A percentile compares a stretch with the other conserved stretches of the same genome.
Evolutionary conservation across 2,329 filamentous ascomycete genomes (phyloP).

Genomic region (Dothideomycetes sp.): DNA sequence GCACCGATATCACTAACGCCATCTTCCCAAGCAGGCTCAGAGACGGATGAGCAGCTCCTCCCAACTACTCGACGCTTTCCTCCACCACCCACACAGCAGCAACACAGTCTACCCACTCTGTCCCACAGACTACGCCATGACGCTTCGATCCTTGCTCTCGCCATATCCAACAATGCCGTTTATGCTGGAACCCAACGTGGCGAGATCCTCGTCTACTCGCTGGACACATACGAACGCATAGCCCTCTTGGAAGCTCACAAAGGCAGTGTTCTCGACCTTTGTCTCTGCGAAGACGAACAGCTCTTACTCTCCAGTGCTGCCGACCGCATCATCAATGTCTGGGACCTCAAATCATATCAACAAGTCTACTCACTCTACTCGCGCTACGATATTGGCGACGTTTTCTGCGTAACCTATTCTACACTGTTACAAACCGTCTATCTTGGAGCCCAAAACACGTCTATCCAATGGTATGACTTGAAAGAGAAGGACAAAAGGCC

Average conservation of each 20-base stretch:
- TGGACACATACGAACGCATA: conserved; percentile 76
- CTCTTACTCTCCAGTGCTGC: conserved; percentile 88
- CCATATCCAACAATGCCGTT: conserved; percentile 68
- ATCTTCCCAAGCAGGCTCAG: conserved; percentile 14
- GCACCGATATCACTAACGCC: conserved; percentile 12
- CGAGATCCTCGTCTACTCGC: conserved; percentile 82
- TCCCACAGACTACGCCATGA: conserved; percentile 67
- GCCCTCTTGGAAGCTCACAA: conserved; percentile 78
- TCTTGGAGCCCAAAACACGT: conserved; percentile 87
- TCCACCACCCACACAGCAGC: conserved; percentile 4
- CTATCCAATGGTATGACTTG: conserved; percentile 83
- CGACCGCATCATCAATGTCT: conserved; percentile 90
- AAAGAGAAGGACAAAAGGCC: conserved; percentile 53
- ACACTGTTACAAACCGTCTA: conserved; percentile 71
- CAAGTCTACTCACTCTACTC: conserved; percentile 86
- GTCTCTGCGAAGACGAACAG: conserved; percentile 62
- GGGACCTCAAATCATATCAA: conserved; percentile 68
- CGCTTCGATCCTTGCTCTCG: conserved; percentile 73
- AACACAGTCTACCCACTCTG: conserved; percentile 45
- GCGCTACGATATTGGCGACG: conserved; percentile 85
- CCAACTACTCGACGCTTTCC: conserved; percentile 1
- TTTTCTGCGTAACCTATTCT: conserved; percentile 92
- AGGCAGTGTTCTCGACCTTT: conserved; percentile 79
- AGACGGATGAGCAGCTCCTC: conserved; percentile 15
- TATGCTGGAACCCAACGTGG: conserved; percentile 91